Base-by-base conservation (phyloP, 805 yeast species). In the Starmerella bacillaris region DNA sequence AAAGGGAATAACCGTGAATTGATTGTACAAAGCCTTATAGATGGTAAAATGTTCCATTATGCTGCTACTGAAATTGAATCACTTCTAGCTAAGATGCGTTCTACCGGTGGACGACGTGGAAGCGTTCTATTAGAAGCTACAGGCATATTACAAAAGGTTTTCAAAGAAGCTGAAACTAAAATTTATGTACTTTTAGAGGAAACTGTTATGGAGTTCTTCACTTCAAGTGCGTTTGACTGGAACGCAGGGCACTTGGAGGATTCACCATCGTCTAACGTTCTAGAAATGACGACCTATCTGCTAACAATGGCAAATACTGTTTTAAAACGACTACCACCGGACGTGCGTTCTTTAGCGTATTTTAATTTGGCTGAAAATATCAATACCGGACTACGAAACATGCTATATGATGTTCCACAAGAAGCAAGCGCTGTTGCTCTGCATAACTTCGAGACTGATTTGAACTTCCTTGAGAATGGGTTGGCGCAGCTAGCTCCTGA, bases 151-250 rank as follows among this genome's bases (percentile, higher is more conserved):
- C 63, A 64, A 11, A 58, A 60, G 20, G 71, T 80, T 14, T 64
- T 80, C 40, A 70, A 71, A 49, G 59, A 61, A 41, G 82, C 94
- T 0, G 95, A 86, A 55, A 70, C 70, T 27, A 72, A 79, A 30
- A 67, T 89, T 41, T 83, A 84, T 52, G 71, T 72, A 38, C 65
- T 82, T 64, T 80, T 89, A 37, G 93, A 86, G 51, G 64, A 67
- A 26, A 78, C 78, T 44, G 74, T 86, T 27, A 68, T 70, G 38
- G 86, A 75, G 55, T 69, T 86, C 44, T 60, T 86, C 44, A 94
- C 78, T 37, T 69, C 78, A 58, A 77, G 80, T 18, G 92, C 79
- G 42, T 78, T 79, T 56, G 79, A 83, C 50, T 86, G 95, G 94
- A 55, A 60, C 15, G 66, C 84, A 0, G 16, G n/a, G 14, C 38